These are phyloP conservation scores for Erysimum cheiranthoides DNA, from an alignment of 345 rosid genomes.

Conservation along the genomic window DNA sequence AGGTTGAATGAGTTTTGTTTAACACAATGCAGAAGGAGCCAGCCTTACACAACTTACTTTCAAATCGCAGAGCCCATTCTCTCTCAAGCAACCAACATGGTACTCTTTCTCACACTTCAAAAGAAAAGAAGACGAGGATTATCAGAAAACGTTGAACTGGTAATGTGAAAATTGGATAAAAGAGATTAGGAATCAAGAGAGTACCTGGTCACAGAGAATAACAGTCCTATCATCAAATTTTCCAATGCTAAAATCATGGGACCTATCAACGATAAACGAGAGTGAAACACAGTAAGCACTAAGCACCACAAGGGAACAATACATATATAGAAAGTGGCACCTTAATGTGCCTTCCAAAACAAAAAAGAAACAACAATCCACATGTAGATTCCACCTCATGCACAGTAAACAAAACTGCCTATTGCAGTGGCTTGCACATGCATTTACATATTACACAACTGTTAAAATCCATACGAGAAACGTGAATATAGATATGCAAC, in stretches of 20 bases:
- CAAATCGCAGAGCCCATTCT: constrained; percentile 72
- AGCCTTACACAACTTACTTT: constrained; percentile 62
- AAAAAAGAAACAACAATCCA: background rate
- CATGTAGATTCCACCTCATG: constrained; percentile 23
- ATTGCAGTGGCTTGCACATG: constrained; percentile 17
- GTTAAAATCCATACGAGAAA: background rate
- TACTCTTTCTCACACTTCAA: constrained; percentile 95
- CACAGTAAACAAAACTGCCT: constrained; percentile 15
- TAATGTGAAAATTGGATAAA: constrained; percentile 6
- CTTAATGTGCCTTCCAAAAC: constrained; percentile 11
- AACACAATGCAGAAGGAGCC: constrained; percentile 12
- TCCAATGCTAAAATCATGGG: constrained; percentile 74
- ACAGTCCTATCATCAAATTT: constrained; percentile 84
- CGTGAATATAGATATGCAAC: constrained; percentile 27
- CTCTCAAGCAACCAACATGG: constrained; percentile 92
- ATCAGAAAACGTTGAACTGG: constrained; percentile 36
- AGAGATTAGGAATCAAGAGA: constrained; percentile 33
- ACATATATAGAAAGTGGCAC: background rate
- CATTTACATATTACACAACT: constrained; percentile 1
- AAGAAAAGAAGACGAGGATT: constrained; percentile 30
- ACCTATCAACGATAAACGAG: constrained; percentile 51
- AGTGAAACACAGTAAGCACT: background rate
- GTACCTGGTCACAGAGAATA: constrained; percentile 95
- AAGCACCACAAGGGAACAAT: background rate
- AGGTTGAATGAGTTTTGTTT: constrained; percentile 28